Evolutionary conservation across 768 basidiomycete species (phyloP), one percentile per base, ranked within the genome.

Genomic region (Kwoniella shandongensis): DNA sequence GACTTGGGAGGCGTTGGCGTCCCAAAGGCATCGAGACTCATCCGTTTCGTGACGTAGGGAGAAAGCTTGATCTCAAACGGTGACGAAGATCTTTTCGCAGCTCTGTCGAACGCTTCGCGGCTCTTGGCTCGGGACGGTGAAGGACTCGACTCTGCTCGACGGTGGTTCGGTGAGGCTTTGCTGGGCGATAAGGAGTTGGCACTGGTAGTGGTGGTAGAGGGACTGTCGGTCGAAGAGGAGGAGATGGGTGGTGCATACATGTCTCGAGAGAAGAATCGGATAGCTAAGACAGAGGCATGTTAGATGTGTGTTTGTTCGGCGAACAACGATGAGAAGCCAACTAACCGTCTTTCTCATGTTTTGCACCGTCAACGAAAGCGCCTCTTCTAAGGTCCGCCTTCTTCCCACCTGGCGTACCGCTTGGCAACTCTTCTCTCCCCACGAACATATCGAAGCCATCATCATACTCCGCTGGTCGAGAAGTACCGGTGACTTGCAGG

Each of bases 201-300:
- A 30, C 47, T 10, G 47, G 25, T 10, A 36, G 22, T 17, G 45
- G 29, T 20, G 50, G 15, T 46, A 6, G 56, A 8, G 17, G 57
- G 51, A 3, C 17, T 17, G 23, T 50, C 38, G 36, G 20, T 51
- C 8, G 51, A 54, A 18, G 44, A 35, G 1, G 44, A 35, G 1
- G 59, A 44, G n/a, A 42, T n/a, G 13, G 32, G 7, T 13, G 47
- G 26, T 20, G 57, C 44, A 35, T 70, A 70, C 39, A 55, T 67
- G 44, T 72, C 70, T 35, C 70, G 54, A 8, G 65, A 69, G 63
- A 72, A 72, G 67, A 69, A 67, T 1, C 67, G 57, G 27, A 68
- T 51, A 8, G 60, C 67, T 69, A 32, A 13, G 4, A 27, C 3
- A 1, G n/a, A 32, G 32, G 12, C 13, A 15, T 8, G 46, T 56